A percentile compares a stretch with the other conserved stretches of the same genome.
These are phyloP conservation scores for Aspergillus piperis DNA, from an alignment of 2,329 filamentous ascomycete species.

Conservation along the genomic window DNA sequence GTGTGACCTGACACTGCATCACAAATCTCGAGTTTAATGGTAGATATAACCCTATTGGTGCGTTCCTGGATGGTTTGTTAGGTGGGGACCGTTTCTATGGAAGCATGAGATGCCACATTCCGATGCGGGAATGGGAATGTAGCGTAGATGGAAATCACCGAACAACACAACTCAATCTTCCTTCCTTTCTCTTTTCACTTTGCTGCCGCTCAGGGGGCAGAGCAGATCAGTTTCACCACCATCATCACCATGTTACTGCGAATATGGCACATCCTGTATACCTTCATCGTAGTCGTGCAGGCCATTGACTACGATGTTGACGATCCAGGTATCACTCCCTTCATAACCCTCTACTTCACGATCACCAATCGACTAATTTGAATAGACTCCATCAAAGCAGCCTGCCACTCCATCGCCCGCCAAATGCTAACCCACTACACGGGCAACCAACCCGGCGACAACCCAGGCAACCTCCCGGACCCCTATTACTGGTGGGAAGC, in stretches of 20 bases:
- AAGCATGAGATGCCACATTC: neutral
- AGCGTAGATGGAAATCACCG: constrained; percentile 48
- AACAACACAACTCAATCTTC: neutral
- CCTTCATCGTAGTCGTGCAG: constrained; percentile 14
- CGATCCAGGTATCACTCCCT: constrained; percentile 11
- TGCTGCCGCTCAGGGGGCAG: no score
- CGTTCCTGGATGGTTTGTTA: neutral
- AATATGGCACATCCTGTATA: constrained; percentile 17
- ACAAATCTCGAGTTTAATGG: neutral
- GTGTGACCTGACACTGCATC: neutral
- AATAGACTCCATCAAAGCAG: constrained; percentile 50
- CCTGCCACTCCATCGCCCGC: constrained; percentile 47
- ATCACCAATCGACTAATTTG: neutral
- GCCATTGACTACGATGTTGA: constrained; percentile 20
- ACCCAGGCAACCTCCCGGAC: constrained; percentile 52
- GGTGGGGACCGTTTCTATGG: neutral
- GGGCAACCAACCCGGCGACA: constrained; percentile 48
- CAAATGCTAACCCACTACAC: constrained; percentile 57
- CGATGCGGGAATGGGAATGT: constrained; percentile 9
- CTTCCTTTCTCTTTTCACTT: neutral
- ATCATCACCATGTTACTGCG: constrained; percentile 15
- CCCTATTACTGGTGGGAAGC: constrained; percentile 53
- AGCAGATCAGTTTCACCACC: neutral
- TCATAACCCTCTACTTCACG: no score
- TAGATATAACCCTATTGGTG: neutral